A percentile compares a stretch with the other conserved stretches of the same genome.
Evolutionary conservation across 192 early-diverging fungal genomes (phyloP).

Genomic region (Coemansia sp.): DNA sequence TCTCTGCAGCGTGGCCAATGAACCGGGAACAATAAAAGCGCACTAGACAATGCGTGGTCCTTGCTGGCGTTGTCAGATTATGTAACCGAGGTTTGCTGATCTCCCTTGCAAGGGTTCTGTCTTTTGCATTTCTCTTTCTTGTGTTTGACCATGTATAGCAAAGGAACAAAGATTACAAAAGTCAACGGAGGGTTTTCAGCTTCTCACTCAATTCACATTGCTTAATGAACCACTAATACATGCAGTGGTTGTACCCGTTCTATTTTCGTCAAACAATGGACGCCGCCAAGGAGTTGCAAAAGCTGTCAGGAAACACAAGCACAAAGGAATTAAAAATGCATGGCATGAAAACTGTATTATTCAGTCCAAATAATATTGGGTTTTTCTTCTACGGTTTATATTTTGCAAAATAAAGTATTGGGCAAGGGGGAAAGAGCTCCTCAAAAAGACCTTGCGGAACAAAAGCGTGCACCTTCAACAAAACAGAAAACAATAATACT

Average conservation of each 20-base stretch:
- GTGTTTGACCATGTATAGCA: too few species aligned
- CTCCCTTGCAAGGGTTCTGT: too few species aligned
- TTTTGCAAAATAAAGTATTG: neutral
- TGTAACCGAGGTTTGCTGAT: too few species aligned
- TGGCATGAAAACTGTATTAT: neutral
- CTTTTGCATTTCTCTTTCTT: too few species aligned
- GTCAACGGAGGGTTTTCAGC: too few species aligned
- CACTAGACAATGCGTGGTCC: too few species aligned
- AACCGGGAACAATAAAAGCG: too few species aligned
- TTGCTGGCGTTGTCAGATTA: too few species aligned
- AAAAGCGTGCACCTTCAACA: neutral
- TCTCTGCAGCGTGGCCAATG: too few species aligned
- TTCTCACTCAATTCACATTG: neutral
- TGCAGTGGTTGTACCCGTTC: too few species aligned
- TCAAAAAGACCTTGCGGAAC: neutral
- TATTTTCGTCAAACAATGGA: neutral
- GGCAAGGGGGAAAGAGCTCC: neutral
- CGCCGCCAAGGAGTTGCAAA: neutral
- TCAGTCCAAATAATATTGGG: neutral
- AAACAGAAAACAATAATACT: neutral
- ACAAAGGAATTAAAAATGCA: slow-evolving; percentile 5
- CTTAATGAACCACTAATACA: neutral
- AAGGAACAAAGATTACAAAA: too few species aligned
- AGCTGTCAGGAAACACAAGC: neutral
- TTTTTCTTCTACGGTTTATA: too few species aligned